Evolutionary conservation across 2,329 filamentous ascomycete genomes (phyloP), one percentile per base, ranked within the genome.

Genomic region (Penicillium sp.): DNA sequence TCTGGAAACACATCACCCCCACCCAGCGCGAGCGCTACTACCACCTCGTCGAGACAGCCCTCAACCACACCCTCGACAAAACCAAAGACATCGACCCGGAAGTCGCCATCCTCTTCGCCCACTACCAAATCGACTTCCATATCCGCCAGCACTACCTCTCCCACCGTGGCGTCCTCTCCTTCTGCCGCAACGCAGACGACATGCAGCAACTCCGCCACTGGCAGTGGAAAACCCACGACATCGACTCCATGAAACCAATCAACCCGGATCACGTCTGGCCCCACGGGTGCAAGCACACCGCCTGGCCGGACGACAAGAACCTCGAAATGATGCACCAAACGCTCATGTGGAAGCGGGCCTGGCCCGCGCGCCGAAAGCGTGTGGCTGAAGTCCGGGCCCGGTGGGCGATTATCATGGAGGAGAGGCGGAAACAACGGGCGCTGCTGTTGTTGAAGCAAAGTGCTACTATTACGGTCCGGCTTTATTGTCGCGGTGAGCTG

Each of bases 101-200:
- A 24, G 16, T 58, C 3, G 59, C 60, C 3, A 54, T 65, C 3
- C 51, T 64, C 1, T 69, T 70, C 36, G 71, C 72, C 3, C 67
- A 67, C 36, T 75, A 74, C 43, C 62, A 63, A 16, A 62, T 73
- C 4, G 72, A 74, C 43, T 71, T 64, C n/a, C 73, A 75, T 50
- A 68, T 75, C 19, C 69, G 70, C 14, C 66, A 73, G 19, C 73
- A 75, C 43, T 68, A 69, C 33, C 60, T 71, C 22, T 33, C 58
- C 2, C 60, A 62, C 2, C 61, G 68, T 3, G 67, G 69, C 1
- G 39, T 67, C 10, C 36, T 75, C 7, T 63, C 61, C 1, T 49
- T 75, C n/a, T 75, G 73, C 49, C 71, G 72, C 14, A 64, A 70
- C 22, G 59, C 61, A 11, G 54, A 62, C 1, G 73, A 75, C 31